phyloP scores from a whole-genome alignment of 768 basidiomycete species.

The Roridomyces roridus region DNA sequence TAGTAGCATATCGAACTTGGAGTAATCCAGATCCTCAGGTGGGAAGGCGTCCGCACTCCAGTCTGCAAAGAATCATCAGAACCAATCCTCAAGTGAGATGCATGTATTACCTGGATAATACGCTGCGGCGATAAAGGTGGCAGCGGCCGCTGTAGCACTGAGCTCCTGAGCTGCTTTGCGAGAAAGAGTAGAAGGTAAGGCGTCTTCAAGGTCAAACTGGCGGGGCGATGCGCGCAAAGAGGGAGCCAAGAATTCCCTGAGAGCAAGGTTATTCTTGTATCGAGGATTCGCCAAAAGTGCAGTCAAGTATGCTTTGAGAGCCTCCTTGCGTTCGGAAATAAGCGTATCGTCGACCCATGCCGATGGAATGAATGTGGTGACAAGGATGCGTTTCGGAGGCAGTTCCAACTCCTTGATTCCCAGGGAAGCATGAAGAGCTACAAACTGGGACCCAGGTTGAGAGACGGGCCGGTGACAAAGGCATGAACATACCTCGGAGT shows the following conservation, averaged over 20 bases:
- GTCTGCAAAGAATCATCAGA: slow-evolving; percentile 29
- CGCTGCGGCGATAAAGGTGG: slow-evolving; percentile 32
- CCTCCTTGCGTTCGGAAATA: slow-evolving; percentile 57
- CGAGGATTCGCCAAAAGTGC: slow-evolving; percentile 43
- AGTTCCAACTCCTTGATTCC: slow-evolving; percentile 30
- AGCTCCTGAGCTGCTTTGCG: slow-evolving; percentile 28
- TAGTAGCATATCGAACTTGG: slow-evolving; percentile 55
- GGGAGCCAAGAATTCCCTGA: slow-evolving; percentile 47
- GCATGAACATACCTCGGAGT: slow-evolving; percentile 13
- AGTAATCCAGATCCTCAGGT: slow-evolving; percentile 51
- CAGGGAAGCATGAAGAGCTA: slow-evolving; percentile 8
- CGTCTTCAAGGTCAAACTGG: slow-evolving; percentile 51
- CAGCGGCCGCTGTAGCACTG: background rate
- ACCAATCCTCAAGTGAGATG: background rate
- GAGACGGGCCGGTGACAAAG: background rate
- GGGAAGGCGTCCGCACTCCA: slow-evolving; percentile 21
- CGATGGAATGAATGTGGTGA: slow-evolving; percentile 54
- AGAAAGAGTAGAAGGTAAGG: slow-evolving; percentile 52
- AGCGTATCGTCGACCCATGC: slow-evolving; percentile 61
- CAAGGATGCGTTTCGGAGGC: slow-evolving; percentile 57
- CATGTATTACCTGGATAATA: slow-evolving; percentile 38
- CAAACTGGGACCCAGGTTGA: slow-evolving; percentile 4
- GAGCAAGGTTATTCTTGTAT: slow-evolving; percentile 39
- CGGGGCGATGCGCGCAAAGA: slow-evolving; percentile 24
- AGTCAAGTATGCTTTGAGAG: slow-evolving; percentile 49